phyloP scores from a whole-genome alignment of 176 grass and related monocot genomes.

The Carex parvula region DNA sequence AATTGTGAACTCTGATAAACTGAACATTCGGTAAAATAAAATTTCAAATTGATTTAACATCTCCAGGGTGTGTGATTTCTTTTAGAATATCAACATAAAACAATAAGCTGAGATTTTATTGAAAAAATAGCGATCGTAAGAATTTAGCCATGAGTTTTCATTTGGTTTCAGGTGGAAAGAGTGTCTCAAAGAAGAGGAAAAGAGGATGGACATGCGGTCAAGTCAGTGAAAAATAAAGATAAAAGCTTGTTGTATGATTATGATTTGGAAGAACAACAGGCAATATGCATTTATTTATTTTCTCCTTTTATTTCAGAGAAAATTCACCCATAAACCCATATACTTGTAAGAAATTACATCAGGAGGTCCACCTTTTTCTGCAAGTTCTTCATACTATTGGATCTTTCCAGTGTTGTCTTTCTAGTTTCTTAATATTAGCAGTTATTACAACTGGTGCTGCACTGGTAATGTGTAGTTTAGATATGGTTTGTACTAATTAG shows the following conservation, averaged over 20 bases:
- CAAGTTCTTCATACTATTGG: background rate
- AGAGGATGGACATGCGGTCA: constrained; percentile 10
- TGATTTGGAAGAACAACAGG: constrained; percentile 14
- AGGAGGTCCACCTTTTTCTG: background rate
- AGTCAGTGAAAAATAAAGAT: constrained; percentile 22
- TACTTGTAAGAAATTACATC: background rate
- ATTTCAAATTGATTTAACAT: background rate
- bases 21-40: background rate
- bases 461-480: background rate
- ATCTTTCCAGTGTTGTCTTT: background rate
- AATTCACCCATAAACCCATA: background rate
- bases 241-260: constrained; percentile 23
- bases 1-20: background rate
- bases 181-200: constrained; percentile 23
- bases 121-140: background rate
- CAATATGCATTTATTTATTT: background rate
- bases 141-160: background rate
- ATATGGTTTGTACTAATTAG: background rate
- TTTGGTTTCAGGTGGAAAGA: constrained; percentile 22
- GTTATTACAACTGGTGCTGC: background rate
- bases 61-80: background rate
- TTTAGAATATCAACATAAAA: background rate
- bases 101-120: background rate
- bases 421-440: background rate
- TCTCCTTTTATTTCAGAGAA: background rate